Conservation (phyloP, 2,329 filamentous ascomycete species). For the Claviceps arundinis region DNA sequence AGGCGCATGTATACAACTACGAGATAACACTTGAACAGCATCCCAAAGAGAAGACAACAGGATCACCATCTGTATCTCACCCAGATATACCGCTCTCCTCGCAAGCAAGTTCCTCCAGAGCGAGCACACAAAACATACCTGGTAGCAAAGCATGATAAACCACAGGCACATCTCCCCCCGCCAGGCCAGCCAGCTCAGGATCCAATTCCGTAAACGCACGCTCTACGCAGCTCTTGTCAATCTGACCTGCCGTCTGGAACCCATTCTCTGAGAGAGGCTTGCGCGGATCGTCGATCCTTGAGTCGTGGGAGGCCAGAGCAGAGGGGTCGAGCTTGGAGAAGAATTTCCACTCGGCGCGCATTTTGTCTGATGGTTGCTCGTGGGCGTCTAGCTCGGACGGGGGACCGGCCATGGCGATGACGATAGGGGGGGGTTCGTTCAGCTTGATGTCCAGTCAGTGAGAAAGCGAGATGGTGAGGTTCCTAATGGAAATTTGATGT, state of each 20-base stretch:
- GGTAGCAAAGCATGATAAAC: conserved; percentile 55
- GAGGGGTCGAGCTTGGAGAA: conserved; percentile 48
- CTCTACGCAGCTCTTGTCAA: neutral
- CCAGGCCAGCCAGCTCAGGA: conserved; percentile 18
- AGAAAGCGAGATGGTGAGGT: no score
- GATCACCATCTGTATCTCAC: no score
- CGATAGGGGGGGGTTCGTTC: no score
- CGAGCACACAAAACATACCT: conserved; percentile 33
- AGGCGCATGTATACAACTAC: neutral
- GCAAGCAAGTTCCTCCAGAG: neutral
- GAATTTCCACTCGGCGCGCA: conserved; percentile 62
- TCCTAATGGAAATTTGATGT: no score
- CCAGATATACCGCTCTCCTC: no score
- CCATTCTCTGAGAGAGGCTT: conserved; percentile 22
- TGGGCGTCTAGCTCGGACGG: conserved; percentile 53
- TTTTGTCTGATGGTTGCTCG: conserved; percentile 57
- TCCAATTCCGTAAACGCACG: conserved; percentile 23
- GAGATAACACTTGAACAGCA: neutral
- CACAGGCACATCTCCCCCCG: conserved; percentile 31
- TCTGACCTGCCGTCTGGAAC: neutral
- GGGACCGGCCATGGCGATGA: conserved; percentile 4
- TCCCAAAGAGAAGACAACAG: no score
- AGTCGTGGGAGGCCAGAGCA: conserved; percentile 35
- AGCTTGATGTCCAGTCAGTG: no score
- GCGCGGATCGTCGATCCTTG: conserved; percentile 43